These are phyloP conservation scores for Wickerhamiella occidentalis DNA, from an alignment of 805 yeast species.

Conservation along the genomic window DNA sequence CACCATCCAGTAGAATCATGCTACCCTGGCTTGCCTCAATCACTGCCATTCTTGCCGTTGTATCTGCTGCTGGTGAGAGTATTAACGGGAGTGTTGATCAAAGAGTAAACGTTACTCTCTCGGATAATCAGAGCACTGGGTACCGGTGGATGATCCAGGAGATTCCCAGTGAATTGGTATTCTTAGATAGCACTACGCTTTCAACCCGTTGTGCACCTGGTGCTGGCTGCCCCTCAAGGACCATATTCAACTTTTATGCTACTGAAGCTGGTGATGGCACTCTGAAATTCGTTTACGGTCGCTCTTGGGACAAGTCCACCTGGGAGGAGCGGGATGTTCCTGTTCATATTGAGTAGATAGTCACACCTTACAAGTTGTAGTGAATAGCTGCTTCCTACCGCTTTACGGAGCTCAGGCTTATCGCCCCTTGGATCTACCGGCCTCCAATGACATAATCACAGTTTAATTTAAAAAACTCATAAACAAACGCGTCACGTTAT, in stretches of 20 bases:
- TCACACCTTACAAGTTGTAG: no score
- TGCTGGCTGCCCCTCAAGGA: neutral
- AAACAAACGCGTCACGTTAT: conserved; percentile 10
- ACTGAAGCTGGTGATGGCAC: neutral
- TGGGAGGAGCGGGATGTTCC: neutral
- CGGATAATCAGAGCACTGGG: neutral
- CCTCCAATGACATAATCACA: neutral
- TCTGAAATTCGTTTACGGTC: neutral
- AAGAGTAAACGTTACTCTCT: neutral
- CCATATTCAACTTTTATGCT: neutral
- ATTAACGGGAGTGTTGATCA: neutral
- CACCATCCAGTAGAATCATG: neutral
- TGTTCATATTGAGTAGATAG: neutral
- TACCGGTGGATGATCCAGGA: neutral
- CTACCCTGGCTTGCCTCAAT: neutral
- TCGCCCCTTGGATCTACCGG: no score
- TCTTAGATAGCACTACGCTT: neutral
- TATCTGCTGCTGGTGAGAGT: neutral
- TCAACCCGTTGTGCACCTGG: neutral
- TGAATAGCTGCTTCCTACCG: no score
- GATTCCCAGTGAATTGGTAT: neutral
- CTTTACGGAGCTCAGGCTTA: no score
- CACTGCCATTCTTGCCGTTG: neutral
- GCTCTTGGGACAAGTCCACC: neutral
- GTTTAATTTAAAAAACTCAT: neutral